Base-by-base conservation (phyloP, 2,329 filamentous ascomycete genomes). In the Fusarium bulbicola region DNA sequence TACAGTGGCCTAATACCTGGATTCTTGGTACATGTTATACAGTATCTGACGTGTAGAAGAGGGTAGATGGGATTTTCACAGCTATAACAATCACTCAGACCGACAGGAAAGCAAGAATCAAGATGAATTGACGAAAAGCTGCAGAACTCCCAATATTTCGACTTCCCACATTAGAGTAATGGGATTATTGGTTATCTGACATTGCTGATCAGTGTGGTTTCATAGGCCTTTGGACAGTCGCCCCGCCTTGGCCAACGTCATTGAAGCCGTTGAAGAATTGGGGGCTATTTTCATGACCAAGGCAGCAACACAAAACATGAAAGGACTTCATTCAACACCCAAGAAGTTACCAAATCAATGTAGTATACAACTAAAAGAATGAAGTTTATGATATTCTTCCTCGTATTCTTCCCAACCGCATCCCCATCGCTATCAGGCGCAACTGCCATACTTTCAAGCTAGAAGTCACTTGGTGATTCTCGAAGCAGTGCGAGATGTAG, bases 131-230 rank as follows among this genome's bases (percentile, higher is more conserved):
- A n/a, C 14, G 14, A 21, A 47, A 34, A 34, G 32, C 13, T 34
- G 0, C 4, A 34, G 6, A 34, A 7, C 0, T 15, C 32, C 32
- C 6, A 34, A 15, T 3, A 34, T 3, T 3, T 7, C 6, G 1
- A 34, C 32, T 15, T 34, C 6, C 13, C 0, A 34, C 32, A 16
- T 47, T 8, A 9, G 20, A 10, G 10, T 12, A 8, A 8, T 9
- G 14, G 5, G 4, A 30, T 16, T 12, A 5, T 16, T 47, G 20
- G 1, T 6, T 6, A 47, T 47, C 20, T n/a, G 12, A 3, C 3
- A 8, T 12, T 5, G 6, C 20, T 30, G 7, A 30, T n/a, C 7
- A 12, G 14, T 7, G 7, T n/a, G 14, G 4, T n/a, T 30, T n/a
- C 14, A 16, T 47, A 30, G 20, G 45, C 10, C 1, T n/a, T 21